These are phyloP conservation scores for Paecilomyces dactylethromorphus DNA, from an alignment of 2,329 filamentous ascomycete species.

Conservation along the genomic window DNA sequence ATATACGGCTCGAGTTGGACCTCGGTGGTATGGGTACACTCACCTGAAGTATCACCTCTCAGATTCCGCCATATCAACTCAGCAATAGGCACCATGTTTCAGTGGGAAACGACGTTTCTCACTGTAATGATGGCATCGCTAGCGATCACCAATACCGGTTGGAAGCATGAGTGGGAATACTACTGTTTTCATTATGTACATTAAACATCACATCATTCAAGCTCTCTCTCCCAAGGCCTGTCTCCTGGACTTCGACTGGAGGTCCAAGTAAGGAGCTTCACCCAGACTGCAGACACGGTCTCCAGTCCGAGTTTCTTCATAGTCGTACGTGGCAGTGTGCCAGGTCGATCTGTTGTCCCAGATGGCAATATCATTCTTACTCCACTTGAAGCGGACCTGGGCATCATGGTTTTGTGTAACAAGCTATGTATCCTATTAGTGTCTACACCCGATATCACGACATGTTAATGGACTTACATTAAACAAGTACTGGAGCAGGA, in stretches of 20 bases:
- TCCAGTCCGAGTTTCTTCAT: constrained; percentile 37
- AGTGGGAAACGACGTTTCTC: neutral
- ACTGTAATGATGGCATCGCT: neutral
- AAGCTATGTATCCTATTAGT: neutral
- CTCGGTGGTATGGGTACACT: neutral
- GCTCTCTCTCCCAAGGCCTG: constrained; percentile 21
- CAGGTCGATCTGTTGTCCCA: constrained; percentile 20
- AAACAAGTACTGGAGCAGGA: neutral
- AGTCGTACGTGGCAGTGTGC: constrained; percentile 36
- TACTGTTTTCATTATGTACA: no score
- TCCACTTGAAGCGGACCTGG: neutral
- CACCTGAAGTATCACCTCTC: neutral
- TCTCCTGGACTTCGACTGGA: constrained; percentile 28
- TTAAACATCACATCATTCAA: neutral
- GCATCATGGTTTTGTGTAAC: neutral
- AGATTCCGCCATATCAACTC: neutral
- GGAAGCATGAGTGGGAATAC: no score
- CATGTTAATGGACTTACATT: neutral
- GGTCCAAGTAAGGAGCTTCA: constrained; percentile 47
- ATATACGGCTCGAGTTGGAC: neutral
- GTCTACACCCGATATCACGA: no score
- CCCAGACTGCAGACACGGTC: constrained; percentile 46
- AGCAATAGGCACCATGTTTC: neutral
- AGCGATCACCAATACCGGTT: neutral
- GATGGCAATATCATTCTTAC: neutral